Conservation (phyloP, 345 rosid genomes). For the Arabidopsis thaliana region TAIR10.1 NC_003070.9:25865001-25865500, state of each 20-base stretch:
- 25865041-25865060: too few species aligned
- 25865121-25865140: neutral
- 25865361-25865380: neutral
- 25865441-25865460: neutral
- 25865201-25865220: neutral
- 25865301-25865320: neutral
- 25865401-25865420: neutral
- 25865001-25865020: too few species aligned
- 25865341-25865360: neutral
- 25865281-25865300: neutral
- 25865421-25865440: neutral
- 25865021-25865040: neutral
- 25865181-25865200: neutral
- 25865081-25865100: neutral
- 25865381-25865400: neutral
- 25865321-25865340: neutral
- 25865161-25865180: neutral
- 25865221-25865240: neutral
- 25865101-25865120: neutral
- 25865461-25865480: slow-evolving; percentile 2
- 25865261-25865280: neutral
- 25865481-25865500: neutral
- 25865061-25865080: too few species aligned
- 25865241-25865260: neutral
- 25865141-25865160: neutral